Conservation (phyloP, 106 monocot genomes). For the Dioscorea zingiberensis region DNA sequence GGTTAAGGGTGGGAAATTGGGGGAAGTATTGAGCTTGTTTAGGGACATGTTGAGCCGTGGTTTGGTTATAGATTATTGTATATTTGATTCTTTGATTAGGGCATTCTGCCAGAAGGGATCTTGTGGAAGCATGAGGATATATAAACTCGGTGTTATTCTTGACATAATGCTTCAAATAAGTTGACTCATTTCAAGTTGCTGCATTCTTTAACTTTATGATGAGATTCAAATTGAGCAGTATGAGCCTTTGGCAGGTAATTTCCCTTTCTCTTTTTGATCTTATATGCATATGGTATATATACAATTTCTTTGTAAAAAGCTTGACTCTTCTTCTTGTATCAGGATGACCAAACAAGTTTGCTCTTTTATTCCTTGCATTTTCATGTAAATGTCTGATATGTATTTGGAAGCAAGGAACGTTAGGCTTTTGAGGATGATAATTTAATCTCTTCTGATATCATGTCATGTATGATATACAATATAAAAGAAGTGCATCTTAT, state of each 20-base stretch:
- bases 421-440: too few species aligned
- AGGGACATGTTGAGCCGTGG: neutral
- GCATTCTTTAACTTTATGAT: neutral
- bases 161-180: constrained; percentile 8
- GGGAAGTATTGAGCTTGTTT: neutral
- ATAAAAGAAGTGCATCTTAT: too few species aligned
- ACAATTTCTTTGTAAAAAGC: too few species aligned
- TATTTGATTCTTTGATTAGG: constrained; percentile 3
- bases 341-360: too few species aligned
- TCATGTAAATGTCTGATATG: too few species aligned
- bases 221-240: neutral
- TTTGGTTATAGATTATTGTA: constrained; percentile 7
- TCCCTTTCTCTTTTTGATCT: neutral
- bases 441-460: too few species aligned
- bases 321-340: too few species aligned
- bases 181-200: neutral
- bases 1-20: neutral
- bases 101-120: constrained; percentile 10
- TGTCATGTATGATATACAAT: too few species aligned
- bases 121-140: constrained; percentile 5
- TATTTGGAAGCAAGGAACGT: too few species aligned
- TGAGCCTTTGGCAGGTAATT: neutral
- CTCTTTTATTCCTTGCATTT: too few species aligned
- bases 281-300: too few species aligned
- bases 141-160: constrained; percentile 1